Percentiles rank a stretch among this genome's conserved stretches.
These are phyloP conservation scores for Chaetomium globosum DNA, from an alignment of 2,329 filamentous ascomycete genomes.

Conservation along the genomic window DNA sequence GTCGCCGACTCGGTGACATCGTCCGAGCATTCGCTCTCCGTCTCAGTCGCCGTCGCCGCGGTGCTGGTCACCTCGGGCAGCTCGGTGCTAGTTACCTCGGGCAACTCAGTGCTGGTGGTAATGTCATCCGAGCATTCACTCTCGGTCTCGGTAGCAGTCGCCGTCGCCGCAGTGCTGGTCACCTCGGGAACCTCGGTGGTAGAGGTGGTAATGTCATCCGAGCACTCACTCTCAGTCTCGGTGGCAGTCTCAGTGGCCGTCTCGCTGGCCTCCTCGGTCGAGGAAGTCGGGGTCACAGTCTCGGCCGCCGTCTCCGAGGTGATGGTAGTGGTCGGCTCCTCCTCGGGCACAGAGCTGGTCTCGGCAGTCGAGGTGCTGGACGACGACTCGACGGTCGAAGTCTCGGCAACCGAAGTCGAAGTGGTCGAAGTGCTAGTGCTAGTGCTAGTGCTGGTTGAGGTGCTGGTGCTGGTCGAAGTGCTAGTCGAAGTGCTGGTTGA, in stretches of 20 bases:
- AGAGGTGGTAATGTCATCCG: not conserved
- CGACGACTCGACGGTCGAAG: not conserved
- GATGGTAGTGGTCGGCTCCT: not conserved
- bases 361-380: conserved; percentile 1
- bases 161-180: conserved; percentile 24
- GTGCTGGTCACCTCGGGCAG: not conserved
- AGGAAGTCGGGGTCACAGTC: conserved; percentile 4
- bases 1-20: conserved; percentile 20
- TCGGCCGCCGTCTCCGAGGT: not conserved
- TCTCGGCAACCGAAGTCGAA: conserved; percentile 5
- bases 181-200: conserved; percentile 7
- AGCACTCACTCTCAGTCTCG: conserved; percentile 9
- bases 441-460: conserved; percentile 2
- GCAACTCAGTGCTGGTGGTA: not conserved
- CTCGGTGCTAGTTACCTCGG: conserved; percentile 11
- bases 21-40: conserved; percentile 17
- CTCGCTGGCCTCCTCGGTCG: conserved; percentile 6
- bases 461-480: conserved; percentile 15
- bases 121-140: conserved; percentile 22
- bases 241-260: conserved; percentile 14
- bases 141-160: conserved; percentile 5
- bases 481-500: conserved; percentile 18
- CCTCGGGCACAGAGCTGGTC: conserved; percentile 4
- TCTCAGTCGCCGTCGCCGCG: conserved; percentile 19
- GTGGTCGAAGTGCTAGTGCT: conserved; percentile 10